These are phyloP conservation scores for Apophysomyces variabilis DNA, from an alignment of 371 early-diverging fungal species.

Conservation along the genomic window DNA sequence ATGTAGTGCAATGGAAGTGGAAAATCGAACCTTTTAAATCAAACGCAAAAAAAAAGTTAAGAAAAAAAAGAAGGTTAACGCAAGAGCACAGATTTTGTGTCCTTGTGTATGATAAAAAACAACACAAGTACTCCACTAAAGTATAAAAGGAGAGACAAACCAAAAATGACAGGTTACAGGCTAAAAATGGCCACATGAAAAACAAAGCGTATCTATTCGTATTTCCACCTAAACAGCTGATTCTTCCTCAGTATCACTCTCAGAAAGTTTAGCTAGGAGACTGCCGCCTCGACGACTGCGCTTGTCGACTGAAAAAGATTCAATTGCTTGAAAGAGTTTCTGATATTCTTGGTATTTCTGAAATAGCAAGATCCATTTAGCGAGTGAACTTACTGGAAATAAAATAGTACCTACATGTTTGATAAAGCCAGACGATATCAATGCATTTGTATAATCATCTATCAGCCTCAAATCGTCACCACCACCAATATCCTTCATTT, in stretches of 20 bases:
- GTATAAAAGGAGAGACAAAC: slow-evolving; percentile 2
- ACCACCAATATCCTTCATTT: slow-evolving; percentile 1
- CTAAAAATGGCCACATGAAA: slow-evolving; percentile 11
- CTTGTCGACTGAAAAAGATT: background rate
- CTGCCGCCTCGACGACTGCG: background rate
- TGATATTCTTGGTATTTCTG: background rate
- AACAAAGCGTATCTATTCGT: background rate
- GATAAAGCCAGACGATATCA: slow-evolving; percentile 17
- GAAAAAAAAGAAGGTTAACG: background rate
- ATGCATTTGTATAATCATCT: slow-evolving; percentile 4
- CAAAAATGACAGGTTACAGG: slow-evolving; percentile 11
- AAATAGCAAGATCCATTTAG: background rate
- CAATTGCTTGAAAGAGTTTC: background rate
- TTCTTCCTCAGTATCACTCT: background rate
- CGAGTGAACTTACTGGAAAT: too few relatives aligned
- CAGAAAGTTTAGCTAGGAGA: background rate
- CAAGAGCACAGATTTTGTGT: background rate
- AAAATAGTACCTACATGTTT: slow-evolving; percentile 9
- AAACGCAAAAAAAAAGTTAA: slow-evolving; percentile 1
- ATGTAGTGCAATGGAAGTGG: slow-evolving; percentile 4
- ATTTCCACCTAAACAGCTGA: background rate
- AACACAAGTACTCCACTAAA: background rate
- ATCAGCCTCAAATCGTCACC: background rate
- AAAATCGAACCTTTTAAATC: slow-evolving; percentile 3
- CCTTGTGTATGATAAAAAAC: background rate